Conservation (phyloP, 495 filamentous ascomycete genomes). For the Xylaria sp. region DNA sequence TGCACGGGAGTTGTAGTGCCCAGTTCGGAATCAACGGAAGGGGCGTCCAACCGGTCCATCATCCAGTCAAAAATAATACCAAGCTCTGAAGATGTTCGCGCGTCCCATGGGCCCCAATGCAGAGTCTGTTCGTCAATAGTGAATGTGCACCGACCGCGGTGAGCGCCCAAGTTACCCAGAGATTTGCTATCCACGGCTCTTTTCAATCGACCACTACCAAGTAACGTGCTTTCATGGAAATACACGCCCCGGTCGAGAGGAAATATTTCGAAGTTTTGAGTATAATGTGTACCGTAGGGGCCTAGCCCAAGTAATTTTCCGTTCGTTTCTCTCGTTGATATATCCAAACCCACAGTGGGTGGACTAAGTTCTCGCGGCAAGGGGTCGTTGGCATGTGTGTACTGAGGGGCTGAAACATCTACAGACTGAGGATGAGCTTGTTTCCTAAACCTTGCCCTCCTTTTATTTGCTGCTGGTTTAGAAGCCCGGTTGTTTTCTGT, state of each 20-base stretch:
- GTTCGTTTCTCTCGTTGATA: slow-evolving; percentile 35
- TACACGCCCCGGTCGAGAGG: slow-evolving; percentile 72
- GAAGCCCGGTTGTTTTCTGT: slow-evolving; percentile 27
- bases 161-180: slow-evolving; percentile 36
- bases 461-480: slow-evolving; percentile 31
- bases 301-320: slow-evolving; percentile 63
- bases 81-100: slow-evolving; percentile 70
- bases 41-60: slow-evolving; percentile 47
- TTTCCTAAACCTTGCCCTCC: slow-evolving; percentile 51
- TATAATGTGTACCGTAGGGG: slow-evolving; percentile 69
- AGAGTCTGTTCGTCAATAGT: slow-evolving; percentile 57
- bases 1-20: slow-evolving; percentile 28
- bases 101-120: slow-evolving; percentile 75
- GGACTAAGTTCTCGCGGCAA: slow-evolving; percentile 42
- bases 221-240: slow-evolving; percentile 77
- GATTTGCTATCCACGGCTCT: slow-evolving; percentile 53
- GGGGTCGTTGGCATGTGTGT: slow-evolving; percentile 57
- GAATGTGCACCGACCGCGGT: slow-evolving; percentile 44
- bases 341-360: slow-evolving; percentile 23
- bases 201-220: slow-evolving; percentile 73
- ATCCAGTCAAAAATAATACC: slow-evolving; percentile 65
- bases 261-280: slow-evolving; percentile 75
- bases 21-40: slow-evolving; percentile 10
- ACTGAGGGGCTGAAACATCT: slow-evolving; percentile 56
- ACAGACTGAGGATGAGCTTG: slow-evolving; percentile 59